Base-by-base conservation (phyloP, 768 basidiomycete genomes). In the Lactarius quietus region DNA sequence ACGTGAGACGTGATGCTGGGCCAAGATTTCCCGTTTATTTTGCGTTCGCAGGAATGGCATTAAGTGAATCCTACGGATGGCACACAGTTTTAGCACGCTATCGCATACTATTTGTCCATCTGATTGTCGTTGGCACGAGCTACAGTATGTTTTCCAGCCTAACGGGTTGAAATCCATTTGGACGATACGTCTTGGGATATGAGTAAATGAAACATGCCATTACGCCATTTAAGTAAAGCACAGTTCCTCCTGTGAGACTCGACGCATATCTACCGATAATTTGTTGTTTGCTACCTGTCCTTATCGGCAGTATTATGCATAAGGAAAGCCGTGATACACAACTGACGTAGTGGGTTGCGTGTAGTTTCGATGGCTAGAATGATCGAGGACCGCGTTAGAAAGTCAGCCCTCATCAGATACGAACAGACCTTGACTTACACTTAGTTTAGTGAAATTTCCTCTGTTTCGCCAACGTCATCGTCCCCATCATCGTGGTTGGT, bases 41-140 rank as follows among this genome's bases (percentile, higher is more conserved):
- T 81, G 77, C 3, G 80, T 79, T 38, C 86, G 77, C 80, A 85
- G 84, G 73, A 85, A 86, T n/a, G 84, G 85, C 76, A 82, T 79
- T 31, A 85, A 76, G 74, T 86, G 85, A 28, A 86, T 78, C 71
- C 86, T 85, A n/a, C 85, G 73, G 33, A 86, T 76, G 4, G 83
- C 82, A 35, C 83, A 78, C 68, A 80, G 79, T 62, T 78, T 77
- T 69, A 84, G 74, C 66, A 84, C 74, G 43, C 77, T 78, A 71
- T 85, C 78, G 68, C 85, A 89, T 31, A 75, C 87, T 75, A 84
- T 81, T 12, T 88, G 82, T 70, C 90, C 89, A 67, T 90, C 82
- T 73, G 93, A 90, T 74, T 92, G 91, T 93, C 92, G 70, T 93
- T 93, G 28, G 83, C 85, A 23, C 86, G 87, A 63, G 36, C n/a